Base-by-base conservation (phyloP, 2,329 filamentous ascomycete species). In the Hypoxylon sp. region DNA sequence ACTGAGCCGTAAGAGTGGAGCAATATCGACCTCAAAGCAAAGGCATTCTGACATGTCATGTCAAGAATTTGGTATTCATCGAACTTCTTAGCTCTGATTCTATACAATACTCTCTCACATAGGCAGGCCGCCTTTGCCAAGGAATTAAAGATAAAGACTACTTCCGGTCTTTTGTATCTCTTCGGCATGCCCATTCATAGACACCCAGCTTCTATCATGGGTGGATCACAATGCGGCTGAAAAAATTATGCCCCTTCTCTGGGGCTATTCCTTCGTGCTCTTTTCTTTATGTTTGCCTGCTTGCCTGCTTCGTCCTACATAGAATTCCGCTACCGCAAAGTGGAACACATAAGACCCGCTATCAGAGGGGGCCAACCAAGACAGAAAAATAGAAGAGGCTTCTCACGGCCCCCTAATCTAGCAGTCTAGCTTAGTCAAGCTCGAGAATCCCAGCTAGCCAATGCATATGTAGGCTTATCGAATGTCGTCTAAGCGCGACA, bases 21-120 rank as follows among this genome's bases (percentile, higher is more conserved):
- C 24, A 7, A 7, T 34, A 4, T 34, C 32, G 32, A 3, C 8
- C 10, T 5, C 43, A 47, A 10, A 15, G 3, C 22, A 47, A 47
- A 13, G 20, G 8, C 15, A 41, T 20, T 20, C 4, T 8, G 7
- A 41, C 50, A 30, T 26, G 13, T 62, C 37, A 55, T 57, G 28
- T 55, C 53, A 55, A 51, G 60, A 58, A 60, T 61, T 48, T 61
- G 53, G 64, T 66, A 66, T 66, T 66, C 56, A 61, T 64, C 50
- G 49, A 62, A 32, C 57, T 54, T 49, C 56, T 53, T 64, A 64
- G 54, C 41, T 59, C 61, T 67, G 64, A 54, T 62, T 64, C 60
- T 64, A 64, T 67, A 59, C 64, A 64, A 64, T 63, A 46, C 24
- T 62, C 62, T 47, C 34, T 15, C 22, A 39, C 32, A 47, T 39